Conservation (phyloP, 148 eudicot genomes). For the Vaccinium vitisidaea region DNA sequence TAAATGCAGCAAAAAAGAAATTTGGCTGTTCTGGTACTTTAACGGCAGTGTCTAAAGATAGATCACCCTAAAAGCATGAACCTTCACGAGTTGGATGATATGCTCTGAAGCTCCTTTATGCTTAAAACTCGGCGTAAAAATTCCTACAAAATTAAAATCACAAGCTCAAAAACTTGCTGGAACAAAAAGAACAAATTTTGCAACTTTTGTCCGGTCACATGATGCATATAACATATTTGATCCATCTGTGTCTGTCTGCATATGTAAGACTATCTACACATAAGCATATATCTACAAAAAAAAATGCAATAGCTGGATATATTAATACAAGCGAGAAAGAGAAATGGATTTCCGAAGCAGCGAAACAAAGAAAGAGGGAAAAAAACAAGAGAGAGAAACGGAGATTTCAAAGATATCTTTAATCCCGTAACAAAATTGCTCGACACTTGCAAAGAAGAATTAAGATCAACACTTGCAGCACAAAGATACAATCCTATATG, state of each 20-base stretch:
- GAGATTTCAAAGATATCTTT: too few relatives aligned
- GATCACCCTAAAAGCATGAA: constrained; percentile 26
- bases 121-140: constrained; percentile 17
- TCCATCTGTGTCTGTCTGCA: not conserved
- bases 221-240: not conserved
- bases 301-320: not conserved
- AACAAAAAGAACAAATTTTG: not conserved
- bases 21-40: constrained; percentile 3
- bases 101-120: constrained; percentile 18
- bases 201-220: not conserved
- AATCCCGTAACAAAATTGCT: not conserved
- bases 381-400: not conserved
- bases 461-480: not conserved
- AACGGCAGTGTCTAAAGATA: not conserved
- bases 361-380: too few relatives aligned
- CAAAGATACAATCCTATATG: not conserved
- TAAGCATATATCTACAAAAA: not conserved
- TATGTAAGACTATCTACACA: not conserved
- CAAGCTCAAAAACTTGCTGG: constrained; percentile 11
- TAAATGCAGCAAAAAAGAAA: not conserved
- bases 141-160: constrained; percentile 19
- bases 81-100: constrained; percentile 12
- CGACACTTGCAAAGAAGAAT: not conserved
- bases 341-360: not conserved
- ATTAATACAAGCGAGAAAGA: not conserved